Evolutionary conservation across 805 yeast species (phyloP).

Genomic region (Myxozyma neglecta): DNA sequence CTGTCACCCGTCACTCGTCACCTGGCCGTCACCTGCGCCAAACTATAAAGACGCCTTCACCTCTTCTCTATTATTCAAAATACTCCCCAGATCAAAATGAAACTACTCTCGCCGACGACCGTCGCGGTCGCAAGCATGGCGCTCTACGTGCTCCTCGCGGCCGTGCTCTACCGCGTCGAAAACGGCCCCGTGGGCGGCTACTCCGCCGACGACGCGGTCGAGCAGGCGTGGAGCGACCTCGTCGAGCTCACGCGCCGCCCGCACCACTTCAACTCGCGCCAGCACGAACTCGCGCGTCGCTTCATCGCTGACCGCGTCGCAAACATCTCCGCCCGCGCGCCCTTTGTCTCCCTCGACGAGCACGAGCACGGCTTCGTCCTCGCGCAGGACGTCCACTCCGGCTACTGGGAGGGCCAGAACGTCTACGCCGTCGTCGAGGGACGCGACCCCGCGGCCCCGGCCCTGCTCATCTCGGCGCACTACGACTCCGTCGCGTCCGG

Average conservation of each 20-base stretch:
- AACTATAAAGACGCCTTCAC: too few species aligned
- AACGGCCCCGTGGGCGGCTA: background rate
- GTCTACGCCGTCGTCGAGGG: slow-evolving; percentile 74
- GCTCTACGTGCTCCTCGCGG: slow-evolving; percentile 26
- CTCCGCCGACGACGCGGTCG: slow-evolving; percentile 1
- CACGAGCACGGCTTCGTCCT: slow-evolving; percentile 41
- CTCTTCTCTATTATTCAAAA: too few species aligned
- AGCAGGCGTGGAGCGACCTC: slow-evolving; percentile 63
- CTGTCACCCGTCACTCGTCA: background rate
- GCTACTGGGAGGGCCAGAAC: slow-evolving; percentile 77
- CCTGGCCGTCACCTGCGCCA: background rate
- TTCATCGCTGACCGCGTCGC: slow-evolving; percentile 52
- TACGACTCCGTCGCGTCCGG: slow-evolving; percentile 85
- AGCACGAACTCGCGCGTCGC: slow-evolving; percentile 72
- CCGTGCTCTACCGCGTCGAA: slow-evolving; percentile 4
- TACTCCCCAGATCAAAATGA: too few species aligned
- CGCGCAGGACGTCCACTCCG: slow-evolving; percentile 38
- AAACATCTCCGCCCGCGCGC: slow-evolving; percentile 36
- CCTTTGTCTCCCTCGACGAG: slow-evolving; percentile 31
- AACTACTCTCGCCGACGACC: slow-evolving; percentile 12
- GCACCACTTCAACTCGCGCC: slow-evolving; percentile 77
- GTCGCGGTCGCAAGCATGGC: slow-evolving; percentile 43
- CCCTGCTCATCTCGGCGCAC: slow-evolving; percentile 76
- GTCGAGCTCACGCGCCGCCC: slow-evolving; percentile 64
- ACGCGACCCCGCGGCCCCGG: slow-evolving; percentile 54